A percentile compares a stretch with the other conserved stretches of the same genome.
Evolutionary conservation across 1,284 basidiomycete genomes (phyloP).

Genomic region (Naganishia liquefaciens): DNA sequence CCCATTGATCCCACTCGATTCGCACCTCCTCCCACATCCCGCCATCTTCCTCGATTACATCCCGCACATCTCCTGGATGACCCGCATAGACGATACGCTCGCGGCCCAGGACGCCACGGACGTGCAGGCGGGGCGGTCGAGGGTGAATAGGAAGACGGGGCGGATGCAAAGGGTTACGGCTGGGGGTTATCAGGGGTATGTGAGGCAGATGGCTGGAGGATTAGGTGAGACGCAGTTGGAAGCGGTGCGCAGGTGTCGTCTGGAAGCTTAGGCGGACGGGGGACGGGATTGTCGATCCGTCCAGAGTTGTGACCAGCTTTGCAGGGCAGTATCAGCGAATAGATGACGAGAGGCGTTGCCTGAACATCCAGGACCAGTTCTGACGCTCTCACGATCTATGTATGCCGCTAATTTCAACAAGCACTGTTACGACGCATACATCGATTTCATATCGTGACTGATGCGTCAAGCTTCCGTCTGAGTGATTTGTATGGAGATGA

Average conservation of each 20-base stretch:
- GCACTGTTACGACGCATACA: too few species aligned
- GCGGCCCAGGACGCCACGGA: constrained; percentile 44
- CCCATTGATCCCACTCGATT: constrained; percentile 51
- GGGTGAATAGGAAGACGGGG: constrained; percentile 48
- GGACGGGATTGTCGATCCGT: too few species aligned
- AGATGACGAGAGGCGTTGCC: too few species aligned
- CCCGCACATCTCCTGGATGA: constrained; percentile 69
- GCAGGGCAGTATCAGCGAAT: too few species aligned
- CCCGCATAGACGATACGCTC: constrained; percentile 64
- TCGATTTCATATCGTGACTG: too few species aligned
- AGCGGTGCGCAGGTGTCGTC: constrained; percentile 26
- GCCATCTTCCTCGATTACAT: constrained; percentile 68
- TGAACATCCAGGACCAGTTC: too few species aligned
- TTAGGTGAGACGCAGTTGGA: constrained; percentile 27
- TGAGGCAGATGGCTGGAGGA: constrained; percentile 27
- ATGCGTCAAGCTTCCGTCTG: too few species aligned
- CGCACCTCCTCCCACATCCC: constrained; percentile 54
- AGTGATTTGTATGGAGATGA: too few species aligned
- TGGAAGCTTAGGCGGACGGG: background rate
- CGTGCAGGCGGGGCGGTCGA: constrained; percentile 38
- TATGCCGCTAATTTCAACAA: too few species aligned
- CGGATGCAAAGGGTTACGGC: constrained; percentile 41
- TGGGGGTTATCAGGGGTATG: constrained; percentile 24
- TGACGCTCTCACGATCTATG: too few species aligned
- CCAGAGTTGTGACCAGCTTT: too few species aligned